Evolutionary conservation across 805 yeast species (phyloP), one percentile per base, ranked within the genome.

Genomic region (Millerago galiae): DNA sequence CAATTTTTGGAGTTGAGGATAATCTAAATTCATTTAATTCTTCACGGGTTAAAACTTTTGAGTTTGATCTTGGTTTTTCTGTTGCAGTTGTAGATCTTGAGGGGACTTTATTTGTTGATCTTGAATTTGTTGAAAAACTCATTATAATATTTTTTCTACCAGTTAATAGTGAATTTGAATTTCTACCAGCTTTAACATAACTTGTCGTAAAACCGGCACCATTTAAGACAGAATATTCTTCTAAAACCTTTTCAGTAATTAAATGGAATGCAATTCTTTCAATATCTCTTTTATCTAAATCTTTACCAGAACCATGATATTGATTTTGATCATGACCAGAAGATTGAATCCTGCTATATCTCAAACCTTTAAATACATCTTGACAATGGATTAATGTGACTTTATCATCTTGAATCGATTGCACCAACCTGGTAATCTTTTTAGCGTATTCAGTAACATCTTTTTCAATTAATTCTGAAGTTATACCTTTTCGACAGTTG

Each of bases 251-350:
- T 43, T 79, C 78, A 10, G 84, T 74, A 24, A 87, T 72, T 45
- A 93, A 63, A 50, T 82, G 82, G 59, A 87, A 89, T 48, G 90
- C 83, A 7, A 93, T 75, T 47, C 98, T 69, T 60, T 90, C 96
- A 26, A 86, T 71, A 29, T 82, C 87, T 2, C 79, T 74, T 48
- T 79, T 79, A n/a, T 76, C 75, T 50, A 81, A 56, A 8, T 63
- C 67, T 51, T 72, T 76, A 5, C 96, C 96, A 24, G 64, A 63
- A 2, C 96, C 96, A 57, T 84, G 89, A 35, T 63, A 73, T n/a
- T 72, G 71, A 35, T 71, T 68, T 15, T 53, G 53, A 53, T 83
- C 78, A 54, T 83, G 86, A 0, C 89, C 87, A 35, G 76, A 67
- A 28, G 68, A 71, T 11, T 74, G 67, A 44, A 88, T 75, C 54